Percentiles rank a stretch among this genome's conserved stretches.
These are phyloP conservation scores for Quercus mongolica DNA, from an alignment of 306 rosid species.

Conservation along the genomic window DNA sequence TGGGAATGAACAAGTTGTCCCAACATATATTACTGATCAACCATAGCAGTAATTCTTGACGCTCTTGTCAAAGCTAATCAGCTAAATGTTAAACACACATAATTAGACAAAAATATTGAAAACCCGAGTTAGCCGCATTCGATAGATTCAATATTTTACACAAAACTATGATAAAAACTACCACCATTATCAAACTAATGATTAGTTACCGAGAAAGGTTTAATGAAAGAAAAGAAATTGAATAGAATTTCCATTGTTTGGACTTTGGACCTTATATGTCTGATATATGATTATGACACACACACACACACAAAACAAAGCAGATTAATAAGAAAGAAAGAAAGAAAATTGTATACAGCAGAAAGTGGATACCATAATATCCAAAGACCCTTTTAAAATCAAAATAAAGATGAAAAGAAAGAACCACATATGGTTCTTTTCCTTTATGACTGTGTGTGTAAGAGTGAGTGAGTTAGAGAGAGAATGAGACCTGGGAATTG, in stretches of 20 bases:
- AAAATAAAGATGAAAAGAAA: not conserved
- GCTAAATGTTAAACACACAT: not conserved
- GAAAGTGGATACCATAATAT: not conserved
- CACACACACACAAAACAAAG: no score
- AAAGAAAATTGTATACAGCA: no score
- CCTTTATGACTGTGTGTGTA: no score
- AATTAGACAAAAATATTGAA: no score
- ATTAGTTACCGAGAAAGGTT: not conserved
- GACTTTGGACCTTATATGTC: no score
- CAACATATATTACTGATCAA: not conserved
- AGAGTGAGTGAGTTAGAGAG: not conserved
- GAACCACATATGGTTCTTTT: not conserved
- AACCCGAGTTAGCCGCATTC: no score
- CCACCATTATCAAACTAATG: not conserved
- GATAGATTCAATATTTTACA: no score
- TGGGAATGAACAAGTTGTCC: not conserved
- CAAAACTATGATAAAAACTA: no score
- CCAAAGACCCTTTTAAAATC: not conserved
- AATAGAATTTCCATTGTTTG: no score
- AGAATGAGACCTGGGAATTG: conserved; percentile 12
- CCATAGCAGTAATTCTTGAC: not conserved
- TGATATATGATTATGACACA: no score
- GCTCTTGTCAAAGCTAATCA: not conserved
- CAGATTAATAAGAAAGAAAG: no score
- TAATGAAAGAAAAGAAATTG: not conserved